A percentile compares a stretch with the other conserved stretches of the same genome.
These are phyloP conservation scores for Phaffomyces thermotolerans DNA, from an alignment of 805 yeast genomes.

Conservation along the genomic window DNA sequence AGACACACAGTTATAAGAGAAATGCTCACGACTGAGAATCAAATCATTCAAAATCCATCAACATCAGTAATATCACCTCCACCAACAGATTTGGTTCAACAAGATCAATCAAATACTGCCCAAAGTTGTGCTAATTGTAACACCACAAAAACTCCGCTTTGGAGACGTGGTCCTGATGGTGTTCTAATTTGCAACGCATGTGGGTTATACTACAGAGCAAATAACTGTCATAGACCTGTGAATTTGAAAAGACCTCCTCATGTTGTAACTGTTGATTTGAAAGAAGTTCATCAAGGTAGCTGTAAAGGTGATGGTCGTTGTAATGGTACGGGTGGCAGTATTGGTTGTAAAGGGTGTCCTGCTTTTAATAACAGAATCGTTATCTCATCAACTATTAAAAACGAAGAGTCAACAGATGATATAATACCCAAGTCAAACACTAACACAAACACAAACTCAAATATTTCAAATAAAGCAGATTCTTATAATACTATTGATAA, in stretches of 20 bases:
- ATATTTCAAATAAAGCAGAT: not conserved
- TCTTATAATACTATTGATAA: not conserved
- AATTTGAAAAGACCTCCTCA: constrained; percentile 71
- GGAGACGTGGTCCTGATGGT: constrained; percentile 90
- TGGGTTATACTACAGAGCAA: constrained; percentile 82
- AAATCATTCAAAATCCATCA: too few relatives aligned
- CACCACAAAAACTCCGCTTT: constrained; percentile 83
- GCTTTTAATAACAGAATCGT: constrained; percentile 67
- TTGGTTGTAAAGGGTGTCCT: constrained; percentile 78
- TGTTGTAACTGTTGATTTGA: constrained; percentile 68
- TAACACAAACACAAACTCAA: too few relatives aligned
- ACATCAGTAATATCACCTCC: too few relatives aligned
- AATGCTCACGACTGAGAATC: too few relatives aligned
- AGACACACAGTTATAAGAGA: too few relatives aligned
- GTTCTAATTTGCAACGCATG: constrained; percentile 92
- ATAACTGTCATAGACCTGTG: constrained; percentile 86
- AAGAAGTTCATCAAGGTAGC: constrained; percentile 19
- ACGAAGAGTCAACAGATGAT: not conserved
- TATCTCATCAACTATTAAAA: constrained; percentile 17
- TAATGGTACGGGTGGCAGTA: constrained; percentile 82
- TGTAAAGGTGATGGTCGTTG: constrained; percentile 45
- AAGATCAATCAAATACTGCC: not conserved
- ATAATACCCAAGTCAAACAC: constrained; percentile 1
- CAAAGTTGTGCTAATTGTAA: constrained; percentile 73
- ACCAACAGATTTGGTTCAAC: too few relatives aligned